Base-by-base conservation (phyloP, 148 eudicot genomes). In the Arctostaphylos glauca region DNA sequence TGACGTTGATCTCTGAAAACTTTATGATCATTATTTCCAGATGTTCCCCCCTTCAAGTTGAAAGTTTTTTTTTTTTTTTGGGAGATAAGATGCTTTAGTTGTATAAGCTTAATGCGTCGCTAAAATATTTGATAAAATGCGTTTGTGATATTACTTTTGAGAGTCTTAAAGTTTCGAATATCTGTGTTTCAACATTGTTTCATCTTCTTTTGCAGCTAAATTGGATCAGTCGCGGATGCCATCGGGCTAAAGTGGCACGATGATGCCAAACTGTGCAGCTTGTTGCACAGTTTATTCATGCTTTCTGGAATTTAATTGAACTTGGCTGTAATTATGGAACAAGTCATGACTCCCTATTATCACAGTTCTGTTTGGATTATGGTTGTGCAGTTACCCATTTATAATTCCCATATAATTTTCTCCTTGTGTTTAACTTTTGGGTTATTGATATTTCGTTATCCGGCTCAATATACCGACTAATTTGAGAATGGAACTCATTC, bases 131-230 rank as follows among this genome's bases (percentile, higher is more conserved):
- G 54, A 5, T 50, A 68, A 9, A 3, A 23, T 0, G 38, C 13
- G 14, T 64, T 12, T 38, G 46, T 14, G 73, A 68, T 68, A 19
- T 16, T 41, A 6, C 9, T 38, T 16, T 6, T 44, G 21, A 7
- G 3, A 5, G 47, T 16, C n/a, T 15, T 74, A 14, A n/a, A 41
- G 13, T 14, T 46, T 74, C 76, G 9, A 50, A 79, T 16, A 59
- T 79, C 41, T 60, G 48, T 46, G 47, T 46, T 12, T 79, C 60
- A 18, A 79, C 54, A 3, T 12, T 44, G 43, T 52, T 43, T 56
- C 18, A 1, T 66, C 25, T 19, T 53, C 10, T 78, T 54, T 47
- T 46, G 59, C 82, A 84, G 85, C 58, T 84, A 58, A 58, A 72
- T 43, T 19, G 56, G 72, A 56, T 72, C 73, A 12, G 19, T 38